These are phyloP conservation scores for Aspergillus sp. DNA, from an alignment of 2,329 filamentous ascomycete genomes.

Conservation along the genomic window DNA sequence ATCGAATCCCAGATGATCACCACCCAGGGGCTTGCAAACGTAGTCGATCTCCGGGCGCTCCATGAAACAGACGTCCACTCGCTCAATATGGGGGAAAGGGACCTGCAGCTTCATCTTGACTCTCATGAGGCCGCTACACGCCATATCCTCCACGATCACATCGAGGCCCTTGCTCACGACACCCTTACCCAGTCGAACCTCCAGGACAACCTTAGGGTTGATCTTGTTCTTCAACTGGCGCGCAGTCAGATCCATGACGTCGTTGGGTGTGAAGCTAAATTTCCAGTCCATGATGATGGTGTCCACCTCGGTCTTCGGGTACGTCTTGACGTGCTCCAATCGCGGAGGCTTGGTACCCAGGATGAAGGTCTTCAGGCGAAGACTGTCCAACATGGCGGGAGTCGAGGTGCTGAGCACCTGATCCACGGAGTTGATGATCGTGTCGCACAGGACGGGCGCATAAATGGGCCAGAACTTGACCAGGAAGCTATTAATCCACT, in stretches of 20 bases:
- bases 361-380: constrained; percentile 91
- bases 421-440: constrained; percentile 90
- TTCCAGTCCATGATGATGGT: constrained; percentile 99
- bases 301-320: constrained; percentile 92
- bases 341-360: constrained; percentile 93
- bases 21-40: constrained; percentile 94
- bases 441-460: constrained; percentile 86
- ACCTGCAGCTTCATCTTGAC: constrained; percentile 97
- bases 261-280: constrained; percentile 97
- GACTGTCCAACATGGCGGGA: constrained; percentile 86
- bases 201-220: constrained; percentile 93
- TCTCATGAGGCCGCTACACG: constrained; percentile 92
- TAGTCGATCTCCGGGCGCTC: constrained; percentile 90
- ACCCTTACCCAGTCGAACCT: constrained; percentile 91
- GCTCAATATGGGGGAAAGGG: constrained; percentile 92
- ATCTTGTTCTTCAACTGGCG: constrained; percentile 92
- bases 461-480: constrained; percentile 99
- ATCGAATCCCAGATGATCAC: constrained; percentile 93
- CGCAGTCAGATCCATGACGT: constrained; percentile 85
- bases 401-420: constrained; percentile 93
- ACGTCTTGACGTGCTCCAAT: constrained; percentile 97
- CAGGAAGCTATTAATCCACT: constrained; percentile 99
- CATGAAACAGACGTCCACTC: constrained; percentile 91
- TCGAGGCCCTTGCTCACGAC: constrained; percentile 96
- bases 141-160: constrained; percentile 97